phyloP scores from a whole-genome alignment of 106 monocot species.

The Allium fistulosum region DNA sequence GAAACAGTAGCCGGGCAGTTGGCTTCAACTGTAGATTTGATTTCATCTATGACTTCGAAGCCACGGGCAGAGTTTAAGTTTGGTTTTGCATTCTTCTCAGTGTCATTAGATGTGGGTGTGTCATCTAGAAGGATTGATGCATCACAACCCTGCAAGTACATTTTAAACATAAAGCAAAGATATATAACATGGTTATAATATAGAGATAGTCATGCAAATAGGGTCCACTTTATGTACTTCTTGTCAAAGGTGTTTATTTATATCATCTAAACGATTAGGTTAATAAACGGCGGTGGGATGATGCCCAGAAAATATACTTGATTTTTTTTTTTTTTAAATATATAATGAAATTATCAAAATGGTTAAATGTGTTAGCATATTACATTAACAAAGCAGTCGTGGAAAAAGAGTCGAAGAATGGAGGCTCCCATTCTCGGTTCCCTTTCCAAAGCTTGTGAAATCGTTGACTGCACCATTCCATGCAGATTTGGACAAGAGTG shows the following conservation, averaged over 20 bases:
- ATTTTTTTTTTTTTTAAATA: too few relatives aligned
- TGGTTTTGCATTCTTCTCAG: slow-evolving; percentile 24
- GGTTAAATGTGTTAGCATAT: too few relatives aligned
- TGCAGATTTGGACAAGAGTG: slow-evolving; percentile 19
- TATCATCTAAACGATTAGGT: too few relatives aligned
- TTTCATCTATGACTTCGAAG: slow-evolving; percentile 37
- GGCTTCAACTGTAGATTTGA: slow-evolving; percentile 24
- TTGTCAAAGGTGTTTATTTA: too few relatives aligned
- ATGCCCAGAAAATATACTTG: too few relatives aligned
- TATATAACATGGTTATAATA: too few relatives aligned
- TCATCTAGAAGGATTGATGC: slow-evolving; percentile 30
- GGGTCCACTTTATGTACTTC: too few relatives aligned
- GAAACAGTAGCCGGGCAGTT: slow-evolving; percentile 27
- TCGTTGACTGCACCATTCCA: slow-evolving; percentile 17
- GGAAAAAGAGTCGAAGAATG: slow-evolving; percentile 43
- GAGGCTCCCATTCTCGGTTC: slow-evolving; percentile 40
- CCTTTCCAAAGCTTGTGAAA: slow-evolving; percentile 16
- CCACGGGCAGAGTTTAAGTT: slow-evolving; percentile 29
- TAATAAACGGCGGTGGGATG: too few relatives aligned
- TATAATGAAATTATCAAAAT: too few relatives aligned
- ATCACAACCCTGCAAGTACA: slow-evolving; percentile 26
- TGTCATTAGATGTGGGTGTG: slow-evolving; percentile 11
- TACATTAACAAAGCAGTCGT: slow-evolving; percentile 36
- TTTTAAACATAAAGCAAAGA: background rate
- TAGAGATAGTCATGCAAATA: too few relatives aligned